These are phyloP conservation scores for Paspalum vaginatum DNA, from an alignment of 176 grass and related monocot genomes.

Conservation along the genomic window DNA sequence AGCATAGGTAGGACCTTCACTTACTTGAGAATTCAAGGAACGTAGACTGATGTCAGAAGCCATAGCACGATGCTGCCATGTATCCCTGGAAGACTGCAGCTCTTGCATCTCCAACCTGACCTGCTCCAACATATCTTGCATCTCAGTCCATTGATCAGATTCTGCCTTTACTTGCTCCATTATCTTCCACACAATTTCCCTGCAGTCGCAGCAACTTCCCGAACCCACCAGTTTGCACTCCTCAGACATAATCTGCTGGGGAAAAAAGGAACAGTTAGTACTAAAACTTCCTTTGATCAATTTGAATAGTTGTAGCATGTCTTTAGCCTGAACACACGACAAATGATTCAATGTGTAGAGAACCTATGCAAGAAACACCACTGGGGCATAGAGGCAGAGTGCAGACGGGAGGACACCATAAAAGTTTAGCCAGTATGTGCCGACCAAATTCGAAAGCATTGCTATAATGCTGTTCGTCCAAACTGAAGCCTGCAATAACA, in stretches of 20 bases:
- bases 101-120: constrained; percentile 90
- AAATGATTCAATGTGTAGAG: background rate
- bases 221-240: constrained; percentile 46
- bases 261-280: constrained; percentile 16
- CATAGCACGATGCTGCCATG: constrained; percentile 73
- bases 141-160: constrained; percentile 88
- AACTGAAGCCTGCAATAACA: constrained; percentile 10
- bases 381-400: background rate
- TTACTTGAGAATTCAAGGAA: constrained; percentile 83
- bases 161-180: constrained; percentile 91
- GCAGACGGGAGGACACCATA: background rate
- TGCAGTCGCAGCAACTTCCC: constrained; percentile 75
- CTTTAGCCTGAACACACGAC: background rate
- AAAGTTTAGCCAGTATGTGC: constrained; percentile 10
- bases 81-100: constrained; percentile 70
- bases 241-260: constrained; percentile 39
- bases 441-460: constrained; percentile 20
- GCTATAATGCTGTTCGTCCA: background rate
- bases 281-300: background rate
- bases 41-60: constrained; percentile 69
- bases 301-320: background rate
- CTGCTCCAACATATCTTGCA: constrained; percentile 95
- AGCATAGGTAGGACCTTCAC: constrained; percentile 3
- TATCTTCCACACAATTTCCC: constrained; percentile 73
- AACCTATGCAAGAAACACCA: background rate